Base-by-base conservation (phyloP, 352 stramenopile genomes). In the Thalassiosira mediterranea region DNA sequence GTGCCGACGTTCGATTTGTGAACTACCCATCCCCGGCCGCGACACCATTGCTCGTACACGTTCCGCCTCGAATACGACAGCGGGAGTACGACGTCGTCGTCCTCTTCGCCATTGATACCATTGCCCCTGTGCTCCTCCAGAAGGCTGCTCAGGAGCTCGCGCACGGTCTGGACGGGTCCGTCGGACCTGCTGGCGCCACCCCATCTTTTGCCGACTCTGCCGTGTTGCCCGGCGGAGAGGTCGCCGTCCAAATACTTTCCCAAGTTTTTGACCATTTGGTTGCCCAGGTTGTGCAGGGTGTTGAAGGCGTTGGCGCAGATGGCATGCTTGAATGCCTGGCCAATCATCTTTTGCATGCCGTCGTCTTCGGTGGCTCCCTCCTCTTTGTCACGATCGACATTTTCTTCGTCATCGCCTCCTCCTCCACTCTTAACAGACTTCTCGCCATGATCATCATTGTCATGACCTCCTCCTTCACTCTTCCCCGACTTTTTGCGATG, bases 161-260 rank as follows among this genome's bases (percentile, higher is more conserved):
- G 19, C 1, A 60, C 19, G 17, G 31, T 21, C 25, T 49, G 42
- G 42, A 49, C n/a, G 25, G 10, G 26, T 31, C 54, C 62, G 10
- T 51, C 23, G 37, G 34, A 44, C 26, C 46, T 0, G 15, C 26
- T 40, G 8, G 48, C 57, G 53, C 28, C 29, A 29, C 17, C 13
- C 23, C 31, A 40, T 23, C 32, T 65, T 10, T 63, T 73, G 10
- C 64, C 64, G 21, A 7, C 4, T 17, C 40, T 64, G 29, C 52
- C 32, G 44, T 65, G 51, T 15, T 11, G 0, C 19, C 19, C 34
- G 4, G 65, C 54, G 31, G 64, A 64, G 7, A 60, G 42, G 25
- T 73, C 42, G 10, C 64, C 64, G n/a, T 46, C n/a, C 25, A 59
- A 17, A 23, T 72, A 72, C 32, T 54, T 60, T 4, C 34, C 26